Evolutionary conservation across 768 basidiomycete species (phyloP).

Genomic region (Russula earlei): DNA sequence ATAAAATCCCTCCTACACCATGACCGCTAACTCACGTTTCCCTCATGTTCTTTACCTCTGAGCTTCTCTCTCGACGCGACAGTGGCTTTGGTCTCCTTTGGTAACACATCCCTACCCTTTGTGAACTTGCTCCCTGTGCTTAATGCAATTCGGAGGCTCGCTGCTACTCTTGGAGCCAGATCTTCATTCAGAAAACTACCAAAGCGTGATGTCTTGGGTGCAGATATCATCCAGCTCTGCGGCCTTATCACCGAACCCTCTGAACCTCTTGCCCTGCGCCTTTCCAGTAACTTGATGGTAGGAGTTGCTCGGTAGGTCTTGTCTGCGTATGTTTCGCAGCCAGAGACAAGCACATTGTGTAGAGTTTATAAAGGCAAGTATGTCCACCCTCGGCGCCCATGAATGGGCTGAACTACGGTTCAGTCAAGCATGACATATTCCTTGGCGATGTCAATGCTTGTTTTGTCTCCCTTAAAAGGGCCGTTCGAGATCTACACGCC

Average conservation of each 20-base stretch:
- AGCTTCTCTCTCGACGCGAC: constrained; percentile 70
- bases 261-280: constrained; percentile 77
- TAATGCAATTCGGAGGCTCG: constrained; percentile 49
- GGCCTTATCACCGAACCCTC: constrained; percentile 70
- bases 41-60: constrained; percentile 79
- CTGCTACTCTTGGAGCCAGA: constrained; percentile 82
- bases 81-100: constrained; percentile 87
- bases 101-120: constrained; percentile 29
- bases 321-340: not conserved
- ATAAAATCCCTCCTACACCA: not conserved
- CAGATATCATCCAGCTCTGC: constrained; percentile 77
- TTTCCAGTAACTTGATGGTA: constrained; percentile 85
- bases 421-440: constrained; percentile 82
- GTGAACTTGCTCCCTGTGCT: not conserved
- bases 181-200: constrained; percentile 80
- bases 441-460: constrained; percentile 71
- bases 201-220: constrained; percentile 72
- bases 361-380: constrained; percentile 43
- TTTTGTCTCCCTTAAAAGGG: constrained; percentile 68
- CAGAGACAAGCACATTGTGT: not conserved
- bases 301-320: constrained; percentile 71
- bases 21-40: not conserved
- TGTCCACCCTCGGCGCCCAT: not conserved
- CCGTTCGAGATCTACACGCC: constrained; percentile 55
- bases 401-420: not conserved